Evolutionary conservation across 2,329 filamentous ascomycete species (phyloP).

Genomic region (Nemania sp.): DNA sequence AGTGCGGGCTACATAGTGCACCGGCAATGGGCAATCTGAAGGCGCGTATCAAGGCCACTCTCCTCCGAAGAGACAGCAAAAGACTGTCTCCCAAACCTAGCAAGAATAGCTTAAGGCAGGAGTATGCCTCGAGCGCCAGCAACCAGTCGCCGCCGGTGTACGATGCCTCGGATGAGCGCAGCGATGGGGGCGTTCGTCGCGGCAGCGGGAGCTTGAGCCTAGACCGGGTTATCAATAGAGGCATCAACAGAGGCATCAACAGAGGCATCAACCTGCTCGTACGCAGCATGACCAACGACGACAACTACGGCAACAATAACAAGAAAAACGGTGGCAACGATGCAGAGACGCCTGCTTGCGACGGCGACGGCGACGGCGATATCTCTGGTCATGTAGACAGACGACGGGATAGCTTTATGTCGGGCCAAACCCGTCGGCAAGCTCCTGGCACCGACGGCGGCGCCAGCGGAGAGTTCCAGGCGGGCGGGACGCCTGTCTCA

Average conservation of each 20-base stretch:
- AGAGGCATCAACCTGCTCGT: not conserved
- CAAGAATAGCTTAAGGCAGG: conserved; percentile 35
- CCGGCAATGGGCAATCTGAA: conserved; percentile 51
- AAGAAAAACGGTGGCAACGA: not conserved
- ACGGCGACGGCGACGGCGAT: not conserved
- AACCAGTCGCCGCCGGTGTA: conserved; percentile 36
- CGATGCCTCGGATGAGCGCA: conserved; percentile 34
- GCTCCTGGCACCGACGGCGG: not conserved
- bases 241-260: not conserved
- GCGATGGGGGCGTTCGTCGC: conserved; percentile 24
- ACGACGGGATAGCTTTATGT: not conserved
- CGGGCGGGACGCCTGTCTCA: not conserved
- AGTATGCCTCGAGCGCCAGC: conserved; percentile 35
- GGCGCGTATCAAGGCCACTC: conserved; percentile 53
- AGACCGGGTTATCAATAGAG: conserved; percentile 3
- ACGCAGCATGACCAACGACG: not conserved
- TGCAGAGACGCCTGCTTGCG: not conserved
- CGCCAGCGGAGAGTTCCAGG: not conserved
- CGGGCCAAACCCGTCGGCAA: not conserved
- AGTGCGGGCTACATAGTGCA: conserved; percentile 7
- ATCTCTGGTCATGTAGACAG: conserved; percentile 5
- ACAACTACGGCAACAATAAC: not conserved
- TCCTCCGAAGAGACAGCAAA: conserved; percentile 50
- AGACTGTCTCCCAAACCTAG: conserved; percentile 44
- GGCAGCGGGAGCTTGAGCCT: conserved; percentile 21